Conservation (phyloP, 768 basidiomycete genomes). For the Suillus subaureus region DNA sequence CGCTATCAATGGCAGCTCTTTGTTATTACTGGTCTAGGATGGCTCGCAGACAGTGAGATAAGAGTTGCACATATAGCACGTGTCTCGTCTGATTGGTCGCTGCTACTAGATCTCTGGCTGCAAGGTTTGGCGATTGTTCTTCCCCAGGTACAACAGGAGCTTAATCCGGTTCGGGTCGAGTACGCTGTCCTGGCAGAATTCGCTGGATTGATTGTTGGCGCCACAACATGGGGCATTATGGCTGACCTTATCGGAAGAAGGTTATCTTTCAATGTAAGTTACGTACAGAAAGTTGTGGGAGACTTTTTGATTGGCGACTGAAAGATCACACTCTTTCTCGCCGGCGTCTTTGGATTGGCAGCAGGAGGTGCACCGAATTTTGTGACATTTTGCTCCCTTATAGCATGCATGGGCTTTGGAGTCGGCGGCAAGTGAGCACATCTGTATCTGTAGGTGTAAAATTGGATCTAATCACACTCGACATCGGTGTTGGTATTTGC, state of each 20-base stretch:
- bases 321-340: slow-evolving; percentile 37
- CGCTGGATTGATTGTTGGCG: slow-evolving; percentile 51
- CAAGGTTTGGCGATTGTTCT: slow-evolving; percentile 51
- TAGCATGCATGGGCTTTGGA: slow-evolving; percentile 51
- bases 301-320: not conserved
- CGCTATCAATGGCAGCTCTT: slow-evolving; percentile 53
- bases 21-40: slow-evolving; percentile 47
- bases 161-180: slow-evolving; percentile 45
- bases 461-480: slow-evolving; percentile 19
- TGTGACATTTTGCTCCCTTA: slow-evolving; percentile 45
- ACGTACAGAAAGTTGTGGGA: not conserved
- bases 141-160: slow-evolving; percentile 44
- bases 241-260: slow-evolving; percentile 51
- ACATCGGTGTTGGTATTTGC: not conserved
- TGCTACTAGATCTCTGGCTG: slow-evolving; percentile 37
- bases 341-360: slow-evolving; percentile 52
- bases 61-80: slow-evolving; percentile 31
- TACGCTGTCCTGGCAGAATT: slow-evolving; percentile 50
- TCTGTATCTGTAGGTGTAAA: slow-evolving; percentile 15
- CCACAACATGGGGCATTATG: slow-evolving; percentile 49
- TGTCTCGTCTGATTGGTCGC: slow-evolving; percentile 11
- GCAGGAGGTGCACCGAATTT: slow-evolving; percentile 50
- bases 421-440: slow-evolving; percentile 52
- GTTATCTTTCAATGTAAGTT: slow-evolving; percentile 43
- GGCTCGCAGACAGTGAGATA: slow-evolving; percentile 50